Evolutionary conservation across 805 yeast genomes (phyloP), one percentile per base, ranked within the genome.

Genomic region (Cyberlindnera xylosilytica): DNA sequence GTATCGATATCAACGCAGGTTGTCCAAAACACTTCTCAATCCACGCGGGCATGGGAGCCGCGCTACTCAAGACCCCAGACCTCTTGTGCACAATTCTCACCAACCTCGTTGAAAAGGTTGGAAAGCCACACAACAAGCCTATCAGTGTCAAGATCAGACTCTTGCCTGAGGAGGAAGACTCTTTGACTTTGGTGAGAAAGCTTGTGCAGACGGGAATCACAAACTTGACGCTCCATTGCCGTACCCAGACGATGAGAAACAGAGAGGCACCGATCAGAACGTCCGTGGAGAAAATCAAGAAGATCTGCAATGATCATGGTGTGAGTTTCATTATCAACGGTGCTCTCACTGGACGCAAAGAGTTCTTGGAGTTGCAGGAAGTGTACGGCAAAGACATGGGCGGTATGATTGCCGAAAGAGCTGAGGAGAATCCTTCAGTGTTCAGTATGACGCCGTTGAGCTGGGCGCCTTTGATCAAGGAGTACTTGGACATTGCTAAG

Each of bases 41-140:
- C 3, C 99, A 93, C 62, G 73, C 95, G 0, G 99, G 99, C 1
- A 93, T 93, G 98, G 99, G 99, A 5, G 96, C 98, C 3, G 97
- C 96, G 1, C 68, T 93, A 35, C 68, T 93, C 42, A 69, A 73
- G 24, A 87, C 90, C 0, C 97, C 98, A 0, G 96, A 87, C 34
- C 65, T 77, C 29, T 69, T 93, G 15, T 84, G 83, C 50, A 72
- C 73, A 13, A 93, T 93, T 23, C 65, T 93, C 46, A 63, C 63
- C 4, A 73, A 74, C 7, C 65, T 93, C 37, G 97, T 93, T 2
- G 73, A 73, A 19, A 70, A 88, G 49, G 90, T 93, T 1, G 99
- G 99, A 6, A 70, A 63, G 41, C 95, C 95, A 4, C 62, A 75
- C 54, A 64, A 70, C 16, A 87, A 88, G 52, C 88, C 96, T 20